A percentile compares a stretch with the other conserved stretches of the same genome.
These are phyloP conservation scores for Peronospora destructor DNA, from an alignment of 352 stramenopile species.

Conservation along the genomic window DNA sequence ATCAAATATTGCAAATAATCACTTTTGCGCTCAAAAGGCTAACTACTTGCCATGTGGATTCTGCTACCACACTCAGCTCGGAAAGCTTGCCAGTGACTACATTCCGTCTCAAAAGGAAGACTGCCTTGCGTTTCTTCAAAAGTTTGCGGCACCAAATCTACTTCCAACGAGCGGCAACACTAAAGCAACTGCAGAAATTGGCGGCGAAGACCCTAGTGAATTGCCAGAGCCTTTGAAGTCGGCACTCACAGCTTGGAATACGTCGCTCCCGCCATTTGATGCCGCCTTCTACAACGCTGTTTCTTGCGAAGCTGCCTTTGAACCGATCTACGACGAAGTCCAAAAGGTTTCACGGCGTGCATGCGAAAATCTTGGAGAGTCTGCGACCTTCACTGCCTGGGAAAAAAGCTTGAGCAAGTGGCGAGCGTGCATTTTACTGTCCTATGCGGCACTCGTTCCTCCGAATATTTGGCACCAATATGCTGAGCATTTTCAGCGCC, in stretches of 20 bases:
- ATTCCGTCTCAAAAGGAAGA: slow-evolving; percentile 52
- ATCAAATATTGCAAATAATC: background rate
- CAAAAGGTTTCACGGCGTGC: slow-evolving; percentile 51
- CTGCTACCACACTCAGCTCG: slow-evolving; percentile 30
- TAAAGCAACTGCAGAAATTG: slow-evolving; percentile 24
- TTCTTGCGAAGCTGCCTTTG: slow-evolving; percentile 68
- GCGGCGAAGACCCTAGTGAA: slow-evolving; percentile 60
- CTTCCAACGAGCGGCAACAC: slow-evolving; percentile 11
- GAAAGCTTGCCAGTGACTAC: slow-evolving; percentile 57
- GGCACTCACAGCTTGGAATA: slow-evolving; percentile 53
- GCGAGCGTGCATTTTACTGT: slow-evolving; percentile 56
- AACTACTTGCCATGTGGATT: background rate
- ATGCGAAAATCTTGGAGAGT: slow-evolving; percentile 31
- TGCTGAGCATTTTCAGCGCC: slow-evolving; percentile 43
- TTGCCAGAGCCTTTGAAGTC: slow-evolving; percentile 40
- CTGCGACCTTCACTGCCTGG: slow-evolving; percentile 39
- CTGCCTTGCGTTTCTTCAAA: slow-evolving; percentile 50
- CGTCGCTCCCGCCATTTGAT: slow-evolving; percentile 68
- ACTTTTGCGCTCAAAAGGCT: background rate
- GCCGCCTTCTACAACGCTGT: slow-evolving; percentile 67
- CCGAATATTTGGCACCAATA: slow-evolving; percentile 64
- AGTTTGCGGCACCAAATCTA: slow-evolving; percentile 47
- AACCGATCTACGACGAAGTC: slow-evolving; percentile 48
- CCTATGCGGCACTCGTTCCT: slow-evolving; percentile 61
- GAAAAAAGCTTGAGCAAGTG: slow-evolving; percentile 46